Percentiles rank a stretch among this genome's conserved stretches.
Evolutionary conservation across 495 filamentous ascomycete genomes (phyloP).

Genomic region (Neurospora terricola): DNA sequence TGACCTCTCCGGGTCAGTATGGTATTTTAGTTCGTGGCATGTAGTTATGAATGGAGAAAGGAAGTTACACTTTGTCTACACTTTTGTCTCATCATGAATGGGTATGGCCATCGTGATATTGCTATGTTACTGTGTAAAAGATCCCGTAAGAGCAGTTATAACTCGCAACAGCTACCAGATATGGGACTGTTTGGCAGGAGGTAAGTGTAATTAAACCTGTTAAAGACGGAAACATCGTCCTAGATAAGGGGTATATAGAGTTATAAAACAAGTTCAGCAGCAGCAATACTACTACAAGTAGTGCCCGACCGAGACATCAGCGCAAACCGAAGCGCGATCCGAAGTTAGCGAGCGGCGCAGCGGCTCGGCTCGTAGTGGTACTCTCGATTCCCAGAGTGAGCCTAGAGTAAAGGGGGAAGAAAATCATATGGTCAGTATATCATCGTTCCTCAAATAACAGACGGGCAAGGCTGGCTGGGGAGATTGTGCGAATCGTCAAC

Average conservation of each 20-base stretch:
- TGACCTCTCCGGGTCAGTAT: not conserved
- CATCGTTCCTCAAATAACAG: not conserved
- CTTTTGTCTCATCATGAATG: not conserved
- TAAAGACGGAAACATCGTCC: not conserved
- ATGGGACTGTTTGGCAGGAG: not conserved
- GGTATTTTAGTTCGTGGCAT: not conserved
- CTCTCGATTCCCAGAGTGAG: conserved; percentile 51
- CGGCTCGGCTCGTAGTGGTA: conserved; percentile 38
- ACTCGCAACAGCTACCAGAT: not conserved
- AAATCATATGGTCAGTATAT: not conserved
- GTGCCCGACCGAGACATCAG: conserved; percentile 16
- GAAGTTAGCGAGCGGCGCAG: conserved; percentile 56
- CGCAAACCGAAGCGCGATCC: conserved; percentile 62
- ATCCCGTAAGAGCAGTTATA: not conserved
- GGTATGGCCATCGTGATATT: not conserved
- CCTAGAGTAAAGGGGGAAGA: conserved; percentile 27
- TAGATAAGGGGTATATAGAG: not conserved
- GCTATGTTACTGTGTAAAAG: not conserved
- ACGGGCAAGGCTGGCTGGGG: not conserved
- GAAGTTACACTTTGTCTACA: too few relatives aligned
- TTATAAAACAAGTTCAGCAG: not conserved
- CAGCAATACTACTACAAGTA: not conserved
- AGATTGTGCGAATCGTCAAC: conserved; percentile 7
- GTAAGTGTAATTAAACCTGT: not conserved
- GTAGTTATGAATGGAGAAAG: too few relatives aligned